Base-by-base conservation (phyloP, 1,284 basidiomycete genomes). In the Cystobasidium sp. region DNA sequence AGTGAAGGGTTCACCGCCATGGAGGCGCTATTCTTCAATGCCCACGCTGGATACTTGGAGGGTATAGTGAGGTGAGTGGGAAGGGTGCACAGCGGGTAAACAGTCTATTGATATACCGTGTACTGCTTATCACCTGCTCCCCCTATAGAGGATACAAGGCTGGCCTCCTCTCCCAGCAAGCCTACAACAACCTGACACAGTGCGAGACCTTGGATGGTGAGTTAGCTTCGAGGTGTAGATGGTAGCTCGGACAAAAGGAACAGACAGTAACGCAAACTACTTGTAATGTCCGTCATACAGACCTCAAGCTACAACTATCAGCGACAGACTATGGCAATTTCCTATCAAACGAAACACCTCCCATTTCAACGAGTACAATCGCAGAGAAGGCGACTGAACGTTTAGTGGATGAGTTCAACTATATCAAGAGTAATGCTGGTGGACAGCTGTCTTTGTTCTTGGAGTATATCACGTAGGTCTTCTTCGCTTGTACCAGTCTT, bases 291-390 rank as follows among this genome's bases (percentile, higher is more conserved):
- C 9, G n/a, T 46, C 59, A 16, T 59, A 0, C 78, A 96, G 94
- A 97, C 84, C 90, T 97, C 82, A 76, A 92, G 76, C 93, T 94
- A 74, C 94, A 97, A 80, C 87, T 99, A 58, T 92, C 92, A 8
- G 89, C 95, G 7, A 99, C 96, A 10, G 97, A 99, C 85, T 99
- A 99, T 83, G 94, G 95, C 81, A 97, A 94, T 85, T 99, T 99
- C 82, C 90, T 99, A 63, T 90, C 96, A 47, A 98, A 97, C 82
- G 97, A 99, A 82, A 90, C 95, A 3, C 87, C 93, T n/a, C 96
- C 95, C 18, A 88, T 98, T 75, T 93, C 93, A 66, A 98, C 96
- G 7, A 90, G 93, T 5, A 95, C 93, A 64, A 97, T 99, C 81
- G 88, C 93, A 16, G 94, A 97, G 84, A 95, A 91, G 84, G 96